A percentile compares a stretch with the other conserved stretches of the same genome.
phyloP scores from a whole-genome alignment of 2,329 filamentous ascomycete species.

The Tolypocladium amazonense region DNA sequence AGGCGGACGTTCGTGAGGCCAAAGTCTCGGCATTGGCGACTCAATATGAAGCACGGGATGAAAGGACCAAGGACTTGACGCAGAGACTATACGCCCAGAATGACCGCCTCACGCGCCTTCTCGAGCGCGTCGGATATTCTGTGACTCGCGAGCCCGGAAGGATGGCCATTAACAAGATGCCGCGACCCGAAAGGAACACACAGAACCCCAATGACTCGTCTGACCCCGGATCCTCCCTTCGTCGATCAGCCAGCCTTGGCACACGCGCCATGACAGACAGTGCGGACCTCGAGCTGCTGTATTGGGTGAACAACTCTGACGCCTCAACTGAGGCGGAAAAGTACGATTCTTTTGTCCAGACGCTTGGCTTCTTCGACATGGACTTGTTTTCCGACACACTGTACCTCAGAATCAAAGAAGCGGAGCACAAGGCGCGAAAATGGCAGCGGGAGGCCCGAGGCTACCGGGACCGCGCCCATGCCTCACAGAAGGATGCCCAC shows the following conservation, averaged over 20 bases:
- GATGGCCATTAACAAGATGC: constrained; percentile 66
- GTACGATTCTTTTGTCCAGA: constrained; percentile 64
- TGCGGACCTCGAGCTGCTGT: constrained; percentile 61
- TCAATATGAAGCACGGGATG: constrained; percentile 59
- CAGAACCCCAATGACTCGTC: constrained; percentile 49
- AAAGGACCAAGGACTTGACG: constrained; percentile 71
- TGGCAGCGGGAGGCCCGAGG: constrained; percentile 80
- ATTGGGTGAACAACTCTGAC: constrained; percentile 69
- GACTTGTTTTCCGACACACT: constrained; percentile 78
- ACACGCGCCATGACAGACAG: constrained; percentile 48
- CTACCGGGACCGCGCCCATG: constrained; percentile 80
- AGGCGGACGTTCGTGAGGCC: constrained; percentile 42
- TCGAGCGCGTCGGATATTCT: constrained; percentile 80
- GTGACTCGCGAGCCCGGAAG: constrained; percentile 62
- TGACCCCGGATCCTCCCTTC: constrained; percentile 41
- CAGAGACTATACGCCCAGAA: constrained; percentile 75
- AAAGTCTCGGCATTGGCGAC: constrained; percentile 39
- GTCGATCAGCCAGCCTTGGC: constrained; percentile 40
- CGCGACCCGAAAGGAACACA: constrained; percentile 43
- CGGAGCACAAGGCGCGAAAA: constrained; percentile 86
- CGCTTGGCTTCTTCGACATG: constrained; percentile 68
- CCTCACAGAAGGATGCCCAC: constrained; percentile 72
- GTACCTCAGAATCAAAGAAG: constrained; percentile 82
- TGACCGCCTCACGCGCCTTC: constrained; percentile 68
- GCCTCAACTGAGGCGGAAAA: constrained; percentile 57